These are phyloP conservation scores for Cladosporium sp. DNA, from an alignment of 2,329 filamentous ascomycete genomes.

Conservation along the genomic window DNA sequence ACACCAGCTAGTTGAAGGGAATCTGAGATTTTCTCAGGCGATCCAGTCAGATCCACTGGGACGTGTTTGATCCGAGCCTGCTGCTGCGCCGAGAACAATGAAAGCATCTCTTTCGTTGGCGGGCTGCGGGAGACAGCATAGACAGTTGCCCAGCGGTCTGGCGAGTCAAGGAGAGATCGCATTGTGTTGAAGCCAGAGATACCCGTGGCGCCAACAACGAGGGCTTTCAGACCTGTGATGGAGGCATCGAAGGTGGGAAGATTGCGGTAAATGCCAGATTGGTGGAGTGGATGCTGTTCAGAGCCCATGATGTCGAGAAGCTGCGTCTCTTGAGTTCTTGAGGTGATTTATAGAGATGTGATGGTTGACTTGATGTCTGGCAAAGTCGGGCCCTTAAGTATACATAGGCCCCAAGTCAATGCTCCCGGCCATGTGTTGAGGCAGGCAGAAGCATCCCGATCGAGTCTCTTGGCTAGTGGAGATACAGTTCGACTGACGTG, in stretches of 20 bases:
- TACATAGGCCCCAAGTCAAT: too few relatives aligned
- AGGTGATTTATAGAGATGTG: neutral
- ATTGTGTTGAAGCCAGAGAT: slow-evolving; percentile 49
- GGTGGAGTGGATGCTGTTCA: slow-evolving; percentile 1
- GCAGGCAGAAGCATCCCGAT: too few relatives aligned
- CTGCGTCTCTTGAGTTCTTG: too few relatives aligned
- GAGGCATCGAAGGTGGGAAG: slow-evolving; percentile 39
- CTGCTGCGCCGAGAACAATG: slow-evolving; percentile 17
- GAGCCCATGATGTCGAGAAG: slow-evolving; percentile 9
- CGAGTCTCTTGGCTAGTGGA: too few relatives aligned
- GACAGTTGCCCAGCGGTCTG: slow-evolving; percentile 46
- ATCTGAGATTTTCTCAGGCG: slow-evolving; percentile 29
- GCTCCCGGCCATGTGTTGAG: too few relatives aligned
- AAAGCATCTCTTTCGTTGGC: slow-evolving; percentile 27
- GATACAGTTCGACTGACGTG: too few relatives aligned
- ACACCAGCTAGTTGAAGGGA: slow-evolving; percentile 29
- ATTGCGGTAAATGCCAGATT: slow-evolving; percentile 43
- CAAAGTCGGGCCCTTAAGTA: too few relatives aligned
- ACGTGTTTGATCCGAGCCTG: slow-evolving; percentile 19
- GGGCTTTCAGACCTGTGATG: slow-evolving; percentile 42
- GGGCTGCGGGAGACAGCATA: slow-evolving; percentile 45
- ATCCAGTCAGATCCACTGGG: slow-evolving; percentile 29
- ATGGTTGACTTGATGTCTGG: neutral
- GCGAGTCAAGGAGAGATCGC: slow-evolving; percentile 40
- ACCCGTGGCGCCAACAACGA: slow-evolving; percentile 49